Conservation (phyloP, 1,284 basidiomycete genomes). For the Sphagnurus paluster region DNA sequence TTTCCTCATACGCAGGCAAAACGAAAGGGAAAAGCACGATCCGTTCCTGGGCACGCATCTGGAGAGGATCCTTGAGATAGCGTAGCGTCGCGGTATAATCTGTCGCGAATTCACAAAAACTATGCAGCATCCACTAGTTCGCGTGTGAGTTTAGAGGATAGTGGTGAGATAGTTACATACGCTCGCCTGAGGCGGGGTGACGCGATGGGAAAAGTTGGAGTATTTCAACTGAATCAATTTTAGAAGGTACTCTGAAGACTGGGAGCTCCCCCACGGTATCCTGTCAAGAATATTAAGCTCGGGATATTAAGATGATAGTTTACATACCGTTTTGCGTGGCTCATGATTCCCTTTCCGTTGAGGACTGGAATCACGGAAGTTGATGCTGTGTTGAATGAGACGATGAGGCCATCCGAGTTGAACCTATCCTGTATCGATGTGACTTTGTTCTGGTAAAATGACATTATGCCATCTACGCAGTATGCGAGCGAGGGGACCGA, state of each 20-base stretch:
- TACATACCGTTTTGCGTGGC: constrained; percentile 78
- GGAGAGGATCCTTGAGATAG: constrained; percentile 60
- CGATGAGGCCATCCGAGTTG: constrained; percentile 70
- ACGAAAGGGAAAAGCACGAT: constrained; percentile 87
- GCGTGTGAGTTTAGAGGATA: neutral
- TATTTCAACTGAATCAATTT: constrained; percentile 96
- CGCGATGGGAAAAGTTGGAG: constrained; percentile 77
- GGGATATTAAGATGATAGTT: neutral
- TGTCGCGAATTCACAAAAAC: constrained; percentile 82
- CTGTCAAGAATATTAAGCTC: constrained; percentile 38
- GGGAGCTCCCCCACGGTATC: constrained; percentile 92
- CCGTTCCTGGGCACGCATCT: constrained; percentile 66
- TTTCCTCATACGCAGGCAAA: constrained; percentile 74
- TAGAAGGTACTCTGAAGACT: constrained; percentile 89
- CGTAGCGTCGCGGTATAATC: constrained; percentile 78
- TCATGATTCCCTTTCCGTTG: constrained; percentile 77
- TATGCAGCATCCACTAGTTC: constrained; percentile 83
- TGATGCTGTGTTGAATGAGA: constrained; percentile 84
- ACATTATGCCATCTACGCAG: constrained; percentile 91
- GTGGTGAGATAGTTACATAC: constrained; percentile 35
- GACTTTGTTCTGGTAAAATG: constrained; percentile 79
- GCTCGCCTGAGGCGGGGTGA: constrained; percentile 55
- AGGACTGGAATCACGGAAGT: constrained; percentile 89
- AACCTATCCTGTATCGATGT: constrained; percentile 39
- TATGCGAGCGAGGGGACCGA: constrained; percentile 85